Percentiles rank a stretch among this genome's conserved stretches.
Evolutionary conservation across 257 asterid species (phyloP).

Genomic region (Salvia hispanica): DNA sequence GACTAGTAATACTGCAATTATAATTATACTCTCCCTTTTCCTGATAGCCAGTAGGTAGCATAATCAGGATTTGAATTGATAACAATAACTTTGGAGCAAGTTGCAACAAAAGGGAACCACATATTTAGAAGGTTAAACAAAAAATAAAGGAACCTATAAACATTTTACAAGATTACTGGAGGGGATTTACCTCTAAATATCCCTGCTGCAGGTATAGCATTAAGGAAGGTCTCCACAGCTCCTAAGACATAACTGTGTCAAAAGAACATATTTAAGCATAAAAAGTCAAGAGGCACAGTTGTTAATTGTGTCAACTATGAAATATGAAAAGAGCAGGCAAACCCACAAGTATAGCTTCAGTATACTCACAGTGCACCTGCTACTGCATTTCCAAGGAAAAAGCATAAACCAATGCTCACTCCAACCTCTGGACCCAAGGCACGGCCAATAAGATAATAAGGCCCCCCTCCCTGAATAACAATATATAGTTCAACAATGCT

Average conservation of each 20-base stretch:
- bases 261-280: slow-evolving; percentile 31
- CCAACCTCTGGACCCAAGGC: slow-evolving; percentile 99
- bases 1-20: slow-evolving; percentile 5
- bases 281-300: slow-evolving; percentile 24
- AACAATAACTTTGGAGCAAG: too few relatives aligned
- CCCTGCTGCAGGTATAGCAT: slow-evolving; percentile 96
- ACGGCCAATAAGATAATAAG: slow-evolving; percentile 98
- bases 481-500: slow-evolving; percentile 28
- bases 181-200: slow-evolving; percentile 73
- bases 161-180: slow-evolving; percentile 16
- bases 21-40: slow-evolving; percentile 13
- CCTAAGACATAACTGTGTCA: slow-evolving; percentile 87
- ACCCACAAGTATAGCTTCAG: slow-evolving; percentile 19
- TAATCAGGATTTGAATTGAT: too few relatives aligned
- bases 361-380: slow-evolving; percentile 97
- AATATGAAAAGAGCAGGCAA: slow-evolving; percentile 15
- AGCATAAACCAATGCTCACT: slow-evolving; percentile 96
- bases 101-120: too few relatives aligned
- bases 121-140: not conserved
- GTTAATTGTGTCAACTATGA: slow-evolving; percentile 10
- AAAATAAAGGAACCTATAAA: slow-evolving; percentile 9
- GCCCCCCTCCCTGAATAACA: slow-evolving; percentile 91
- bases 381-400: slow-evolving; percentile 98
- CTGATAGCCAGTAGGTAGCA: too few relatives aligned
- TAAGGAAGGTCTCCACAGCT: slow-evolving; percentile 96